Conservation (phyloP, 2,329 filamentous ascomycete genomes). For the Colletotrichum destructivum region DNA sequence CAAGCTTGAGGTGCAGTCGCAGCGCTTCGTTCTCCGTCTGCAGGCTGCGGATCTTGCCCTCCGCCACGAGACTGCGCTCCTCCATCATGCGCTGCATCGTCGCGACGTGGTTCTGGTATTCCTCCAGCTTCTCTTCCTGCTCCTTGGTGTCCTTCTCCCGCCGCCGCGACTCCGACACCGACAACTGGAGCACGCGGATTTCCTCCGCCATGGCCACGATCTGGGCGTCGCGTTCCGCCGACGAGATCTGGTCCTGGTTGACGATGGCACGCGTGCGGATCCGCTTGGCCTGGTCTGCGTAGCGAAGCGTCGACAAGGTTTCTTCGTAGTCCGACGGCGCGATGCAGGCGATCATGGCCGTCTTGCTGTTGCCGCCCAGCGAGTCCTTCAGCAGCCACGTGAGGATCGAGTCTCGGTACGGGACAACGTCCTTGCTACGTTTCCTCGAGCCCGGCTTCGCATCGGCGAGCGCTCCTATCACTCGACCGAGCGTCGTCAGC, state of each 20-base stretch:
- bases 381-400: conserved; percentile 95
- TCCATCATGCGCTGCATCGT: conserved; percentile 97
- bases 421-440: conserved; percentile 75
- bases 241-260: conserved; percentile 94
- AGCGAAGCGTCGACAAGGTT: conserved; percentile 94
- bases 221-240: conserved; percentile 93
- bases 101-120: conserved; percentile 92
- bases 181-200: conserved; percentile 88
- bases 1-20: conserved; percentile 88
- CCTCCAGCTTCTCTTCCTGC: conserved; percentile 88
- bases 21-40: conserved; percentile 93
- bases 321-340: conserved; percentile 97
- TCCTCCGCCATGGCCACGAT: conserved; percentile 96
- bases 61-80: conserved; percentile 89
- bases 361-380: conserved; percentile 96
- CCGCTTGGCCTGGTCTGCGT: conserved; percentile 97
- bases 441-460: conserved; percentile 74
- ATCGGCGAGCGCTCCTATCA: conserved; percentile 91
- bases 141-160: conserved; percentile 83
- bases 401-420: conserved; percentile 90
- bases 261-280: conserved; percentile 95
- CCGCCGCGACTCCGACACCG: conserved; percentile 74
- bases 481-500: conserved; percentile 92
- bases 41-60: conserved; percentile 93
- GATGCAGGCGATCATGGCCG: conserved; percentile 99